Evolutionary conservation across 2,329 filamentous ascomycete genomes (phyloP).

Genomic region (Cadophora luteo-olivacea): DNA sequence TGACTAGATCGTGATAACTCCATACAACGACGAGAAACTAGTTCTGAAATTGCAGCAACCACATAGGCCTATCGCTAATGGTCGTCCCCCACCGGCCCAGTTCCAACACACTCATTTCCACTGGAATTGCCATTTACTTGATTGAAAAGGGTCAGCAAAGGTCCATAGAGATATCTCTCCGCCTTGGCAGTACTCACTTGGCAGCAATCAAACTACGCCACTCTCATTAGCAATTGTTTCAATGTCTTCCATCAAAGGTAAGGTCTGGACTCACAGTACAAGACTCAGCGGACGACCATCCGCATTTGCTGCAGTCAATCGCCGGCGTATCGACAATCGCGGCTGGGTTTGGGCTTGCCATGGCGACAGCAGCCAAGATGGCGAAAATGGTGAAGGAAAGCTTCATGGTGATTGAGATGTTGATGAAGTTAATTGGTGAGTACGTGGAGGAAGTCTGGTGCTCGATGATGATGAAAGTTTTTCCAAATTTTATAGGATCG

Average conservation of each 20-base stretch:
- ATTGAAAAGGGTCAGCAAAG: neutral
- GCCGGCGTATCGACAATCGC: neutral
- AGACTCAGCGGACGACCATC: neutral
- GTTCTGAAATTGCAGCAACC: neutral
- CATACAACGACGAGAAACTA: constrained; percentile 1
- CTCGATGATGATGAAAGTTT: neutral
- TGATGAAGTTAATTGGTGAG: neutral
- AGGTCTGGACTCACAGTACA: neutral
- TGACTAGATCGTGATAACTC: neutral
- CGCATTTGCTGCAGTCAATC: neutral
- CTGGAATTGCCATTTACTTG: neutral
- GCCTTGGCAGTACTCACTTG: neutral
- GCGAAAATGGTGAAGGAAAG: neutral
- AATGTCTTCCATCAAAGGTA: neutral
- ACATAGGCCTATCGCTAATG: neutral
- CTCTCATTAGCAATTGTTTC: neutral
- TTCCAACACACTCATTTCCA: too few relatives aligned
- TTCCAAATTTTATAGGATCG: neutral
- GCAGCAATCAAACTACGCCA: neutral
- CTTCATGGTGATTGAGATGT: neutral
- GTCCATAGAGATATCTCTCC: too few relatives aligned
- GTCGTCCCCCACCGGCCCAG: too few relatives aligned
- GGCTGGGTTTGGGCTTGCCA: neutral
- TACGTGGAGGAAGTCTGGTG: neutral
- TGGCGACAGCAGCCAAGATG: neutral